These are phyloP conservation scores for Echinochloa phyllopogon DNA, from an alignment of 176 grass and related monocot species.

Conservation along the genomic window DNA sequence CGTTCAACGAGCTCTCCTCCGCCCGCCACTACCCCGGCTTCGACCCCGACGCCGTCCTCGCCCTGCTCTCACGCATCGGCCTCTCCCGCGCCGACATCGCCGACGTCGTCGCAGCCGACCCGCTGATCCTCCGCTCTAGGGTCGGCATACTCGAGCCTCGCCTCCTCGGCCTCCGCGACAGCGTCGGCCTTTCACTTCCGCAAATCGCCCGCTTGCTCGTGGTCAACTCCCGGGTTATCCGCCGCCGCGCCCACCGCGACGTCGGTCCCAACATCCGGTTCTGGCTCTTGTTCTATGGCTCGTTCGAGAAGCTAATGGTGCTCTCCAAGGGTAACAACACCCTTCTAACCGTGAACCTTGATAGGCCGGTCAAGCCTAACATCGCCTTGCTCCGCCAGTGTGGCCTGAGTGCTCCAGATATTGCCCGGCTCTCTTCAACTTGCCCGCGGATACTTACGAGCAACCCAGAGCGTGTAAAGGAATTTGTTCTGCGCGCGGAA, in stretches of 20 bases:
- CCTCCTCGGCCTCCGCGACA: slow-evolving; percentile 14
- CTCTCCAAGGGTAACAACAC: background rate
- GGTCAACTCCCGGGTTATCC: background rate
- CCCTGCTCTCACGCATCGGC: slow-evolving; percentile 32
- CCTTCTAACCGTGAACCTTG: slow-evolving; percentile 10
- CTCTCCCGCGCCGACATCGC: slow-evolving; percentile 44
- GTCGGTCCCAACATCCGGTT: slow-evolving; percentile 33
- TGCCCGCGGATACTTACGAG: background rate
- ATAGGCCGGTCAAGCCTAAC: slow-evolving; percentile 43
- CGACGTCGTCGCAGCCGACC: slow-evolving; percentile 18
- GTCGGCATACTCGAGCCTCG: slow-evolving; percentile 18
- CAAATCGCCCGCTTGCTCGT: slow-evolving; percentile 41
- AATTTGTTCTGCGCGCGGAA: slow-evolving; percentile 1
- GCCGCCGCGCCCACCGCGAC: background rate
- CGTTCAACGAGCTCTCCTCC: background rate
- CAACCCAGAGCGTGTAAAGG: background rate
- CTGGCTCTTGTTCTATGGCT: slow-evolving; percentile 30
- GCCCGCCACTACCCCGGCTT: slow-evolving; percentile 13
- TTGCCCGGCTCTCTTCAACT: slow-evolving; percentile 17
- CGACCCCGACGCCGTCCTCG: slow-evolving; percentile 34
- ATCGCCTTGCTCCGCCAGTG: slow-evolving; percentile 39
- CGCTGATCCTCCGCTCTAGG: background rate
- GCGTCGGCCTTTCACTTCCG: slow-evolving; percentile 42
- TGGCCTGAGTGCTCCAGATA: slow-evolving; percentile 37
- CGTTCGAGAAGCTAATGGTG: slow-evolving; percentile 4